Evolutionary conservation across 257 asterid species (phyloP), one percentile per base, ranked within the genome.

Genomic region (Schizonepeta tenuifolia): DNA sequence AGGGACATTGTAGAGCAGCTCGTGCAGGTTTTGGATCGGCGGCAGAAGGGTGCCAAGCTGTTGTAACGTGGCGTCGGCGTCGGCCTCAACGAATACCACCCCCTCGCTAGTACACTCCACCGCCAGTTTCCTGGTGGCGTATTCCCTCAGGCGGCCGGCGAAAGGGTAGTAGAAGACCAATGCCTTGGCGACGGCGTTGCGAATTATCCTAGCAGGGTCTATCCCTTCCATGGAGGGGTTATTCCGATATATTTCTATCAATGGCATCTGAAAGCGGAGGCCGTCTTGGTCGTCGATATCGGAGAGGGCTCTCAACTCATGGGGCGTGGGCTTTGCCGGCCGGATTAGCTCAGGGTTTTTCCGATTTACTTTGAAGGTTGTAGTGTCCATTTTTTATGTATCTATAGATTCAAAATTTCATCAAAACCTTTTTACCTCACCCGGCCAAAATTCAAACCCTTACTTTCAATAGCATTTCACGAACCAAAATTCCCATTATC

Each of bases 51-150:
- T 68, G 26, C 95, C 91, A 2, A 86, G 82, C 9, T 88, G 83
- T 43, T 62, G 61, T 28, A 88, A 66, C 9, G 81, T 57, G 6
- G 84, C 91, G 26, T 82, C 86, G 7, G 94, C 94, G 15, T 84
- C 86, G 0, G 90, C 95, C 77, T 81, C 91, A 7, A 83, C 74
- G 70, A 88, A 88, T 74, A 88, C 0, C 2, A 86, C 80, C 6
- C 95, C 91, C 18, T 86, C 90, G 20, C 88, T 84, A 21, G 89
- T 84, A 83, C 91, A 86, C 47, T 86, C 95, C 71, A 86, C 96
- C 77, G 73, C 78, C 46, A 89, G 77, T 64, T 89, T 89, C 72
- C 85, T 65, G 40, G 65, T 80, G 7, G 64, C 75, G 13, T 38
- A 62, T 62, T 86, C 88, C 73, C 87, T 74, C 20, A 86, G 76